Base-by-base conservation (phyloP, 2,329 filamentous ascomycete species). In the Nemania diffusa region DNA sequence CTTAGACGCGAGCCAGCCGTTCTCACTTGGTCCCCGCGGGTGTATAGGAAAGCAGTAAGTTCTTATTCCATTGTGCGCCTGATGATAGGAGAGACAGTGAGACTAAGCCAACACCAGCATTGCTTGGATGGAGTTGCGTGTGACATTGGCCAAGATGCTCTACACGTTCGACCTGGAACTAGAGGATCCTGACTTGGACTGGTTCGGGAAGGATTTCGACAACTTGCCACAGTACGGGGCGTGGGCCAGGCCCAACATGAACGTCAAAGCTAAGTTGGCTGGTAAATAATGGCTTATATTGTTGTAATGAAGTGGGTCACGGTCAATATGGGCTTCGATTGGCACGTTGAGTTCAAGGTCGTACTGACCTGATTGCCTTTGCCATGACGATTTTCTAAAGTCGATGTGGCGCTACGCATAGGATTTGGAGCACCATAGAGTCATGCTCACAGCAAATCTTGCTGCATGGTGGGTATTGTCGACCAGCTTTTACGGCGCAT, bases 191-290 rank as follows among this genome's bases (percentile, higher is more conserved):
- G 24, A 26, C n/a, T 24, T 46, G n/a, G 44, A 46, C 22, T 53
- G 72, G 73, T 40, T 40, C 34, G 34, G 34, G 34, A 40, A 40
- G 34, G 34, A 40, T 40, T 40, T 40, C 34, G 34, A 40, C 34
- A 40, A 40, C 34, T 40, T 40, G 34, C 34, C 34, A 40, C 34
- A 40, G 34, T 40, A 40, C 34, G 34, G 34, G 34, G 34, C 34
- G 34, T 40, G 34, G 34, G 34, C 34, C 34, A 40, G 34, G 34
- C 34, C 34, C 34, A 40, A 40, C 34, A 40, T 40, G 34, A 40
- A 40, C 34, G 34, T 40, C 34, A 40, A 40, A 40, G 34, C 34
- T 40, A 40, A 40, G 34, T 40, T 40, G 34, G 34, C 34, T 40
- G 11, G 34, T 40, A 40, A 40, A 40, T 40, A 40, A 40, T 40